phyloP scores from a whole-genome alignment of 805 yeast species.

The Suhomyces canberraensis region DNA sequence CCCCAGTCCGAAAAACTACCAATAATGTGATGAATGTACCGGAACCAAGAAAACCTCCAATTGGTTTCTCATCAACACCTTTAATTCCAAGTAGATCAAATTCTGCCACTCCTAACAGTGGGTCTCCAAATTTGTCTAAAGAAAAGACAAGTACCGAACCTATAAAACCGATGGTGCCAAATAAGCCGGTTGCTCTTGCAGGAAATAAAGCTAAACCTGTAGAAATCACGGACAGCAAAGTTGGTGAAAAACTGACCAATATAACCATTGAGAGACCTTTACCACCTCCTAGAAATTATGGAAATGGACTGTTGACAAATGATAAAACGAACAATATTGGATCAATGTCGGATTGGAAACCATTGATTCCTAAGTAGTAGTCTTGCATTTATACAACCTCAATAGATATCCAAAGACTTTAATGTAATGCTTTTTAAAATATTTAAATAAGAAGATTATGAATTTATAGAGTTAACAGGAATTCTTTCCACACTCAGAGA shows the following conservation, averaged over 20 bases:
- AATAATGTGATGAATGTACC: slow-evolving; percentile 2
- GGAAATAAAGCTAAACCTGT: slow-evolving; percentile 16
- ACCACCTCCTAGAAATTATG: too few species aligned
- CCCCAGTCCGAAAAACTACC: slow-evolving; percentile 18
- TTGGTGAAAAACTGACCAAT: not conserved
- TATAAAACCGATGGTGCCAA: slow-evolving; percentile 34
- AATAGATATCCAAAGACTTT: too few species aligned
- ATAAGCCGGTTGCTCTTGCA: slow-evolving; percentile 30
- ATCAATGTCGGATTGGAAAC: slow-evolving; percentile 49
- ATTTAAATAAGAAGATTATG: too few species aligned
- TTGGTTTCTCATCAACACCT: slow-evolving; percentile 38
- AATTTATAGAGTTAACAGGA: too few species aligned
- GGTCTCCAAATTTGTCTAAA: slow-evolving; percentile 3
- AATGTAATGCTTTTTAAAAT: too few species aligned
- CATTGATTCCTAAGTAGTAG: slow-evolving; percentile 46
- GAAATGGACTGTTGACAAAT: too few species aligned
- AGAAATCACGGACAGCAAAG: not conserved
- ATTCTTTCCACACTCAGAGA: too few species aligned
- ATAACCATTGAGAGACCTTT: slow-evolving; percentile 4
- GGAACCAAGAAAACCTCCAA: slow-evolving; percentile 19
- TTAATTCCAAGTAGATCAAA: slow-evolving; percentile 36
- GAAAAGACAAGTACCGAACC: slow-evolving; percentile 1
- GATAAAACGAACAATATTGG: slow-evolving; percentile 8
- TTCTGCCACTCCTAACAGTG: slow-evolving; percentile 23
- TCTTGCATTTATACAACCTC: too few species aligned